Evolutionary conservation across 768 basidiomycete genomes (phyloP).

Genomic region (Terana coerulea): DNA sequence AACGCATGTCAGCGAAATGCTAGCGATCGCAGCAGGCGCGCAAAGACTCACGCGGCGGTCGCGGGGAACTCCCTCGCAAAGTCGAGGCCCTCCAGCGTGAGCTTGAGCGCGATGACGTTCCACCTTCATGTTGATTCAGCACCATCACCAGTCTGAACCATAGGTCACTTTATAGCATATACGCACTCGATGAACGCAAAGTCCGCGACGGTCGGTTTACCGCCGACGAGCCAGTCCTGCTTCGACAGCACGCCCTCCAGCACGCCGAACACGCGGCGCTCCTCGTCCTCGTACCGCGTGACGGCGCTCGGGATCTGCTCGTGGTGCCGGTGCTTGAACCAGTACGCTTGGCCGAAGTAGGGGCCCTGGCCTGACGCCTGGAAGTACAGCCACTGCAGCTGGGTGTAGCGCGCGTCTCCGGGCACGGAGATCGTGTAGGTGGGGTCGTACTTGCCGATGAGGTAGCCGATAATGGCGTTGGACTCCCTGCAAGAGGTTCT

Average conservation of each 20-base stretch:
- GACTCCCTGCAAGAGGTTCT: slow-evolving; percentile 19
- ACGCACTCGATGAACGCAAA: slow-evolving; percentile 22
- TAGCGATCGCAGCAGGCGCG: not conserved
- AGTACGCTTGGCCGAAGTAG: slow-evolving; percentile 24
- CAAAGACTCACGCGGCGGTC: not conserved
- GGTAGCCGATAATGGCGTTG: slow-evolving; percentile 31
- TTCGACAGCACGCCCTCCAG: slow-evolving; percentile 27
- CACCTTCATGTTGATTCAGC: slow-evolving; percentile 9
- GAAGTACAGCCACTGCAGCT: slow-evolving; percentile 44
- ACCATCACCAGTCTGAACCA: not conserved
- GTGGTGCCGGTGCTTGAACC: slow-evolving; percentile 23
- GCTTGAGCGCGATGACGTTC: slow-evolving; percentile 16
- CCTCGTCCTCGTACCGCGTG: slow-evolving; percentile 28
- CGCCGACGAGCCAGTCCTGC: slow-evolving; percentile 26
- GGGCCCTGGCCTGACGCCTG: slow-evolving; percentile 28
- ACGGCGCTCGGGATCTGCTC: slow-evolving; percentile 26
- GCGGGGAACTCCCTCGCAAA: slow-evolving; percentile 21
- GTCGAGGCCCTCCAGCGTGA: slow-evolving; percentile 12
- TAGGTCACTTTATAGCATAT: not conserved
- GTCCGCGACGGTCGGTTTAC: slow-evolving; percentile 25
- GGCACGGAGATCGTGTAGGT: slow-evolving; percentile 28
- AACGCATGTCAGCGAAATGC: not conserved
- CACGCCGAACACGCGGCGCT: slow-evolving; percentile 22
- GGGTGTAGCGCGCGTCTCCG: slow-evolving; percentile 14
- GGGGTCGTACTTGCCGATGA: slow-evolving; percentile 39